Evolutionary conservation across 208 protist genomes (phyloP).

Genomic region (Wallacemonas sp.): DNA sequence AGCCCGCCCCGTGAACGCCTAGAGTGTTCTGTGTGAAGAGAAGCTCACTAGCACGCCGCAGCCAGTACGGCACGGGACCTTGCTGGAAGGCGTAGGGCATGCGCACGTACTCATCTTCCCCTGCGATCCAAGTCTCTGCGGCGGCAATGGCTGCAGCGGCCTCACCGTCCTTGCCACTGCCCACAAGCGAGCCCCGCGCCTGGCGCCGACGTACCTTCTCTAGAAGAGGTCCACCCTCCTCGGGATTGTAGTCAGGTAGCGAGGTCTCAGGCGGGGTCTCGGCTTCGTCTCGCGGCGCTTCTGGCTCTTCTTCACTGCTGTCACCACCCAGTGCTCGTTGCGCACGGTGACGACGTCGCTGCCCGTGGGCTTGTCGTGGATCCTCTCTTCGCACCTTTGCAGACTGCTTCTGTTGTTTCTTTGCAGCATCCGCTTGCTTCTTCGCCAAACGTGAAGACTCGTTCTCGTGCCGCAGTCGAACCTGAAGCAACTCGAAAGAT

Average conservation of each 20-base stretch:
- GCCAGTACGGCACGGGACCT: slow-evolving; percentile 38
- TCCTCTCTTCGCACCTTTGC: too few species aligned
- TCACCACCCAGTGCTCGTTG: neutral
- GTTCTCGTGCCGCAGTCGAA: neutral
- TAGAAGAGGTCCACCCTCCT: slow-evolving; percentile 14
- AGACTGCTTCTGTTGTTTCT: too few species aligned
- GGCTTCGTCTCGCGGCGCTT: too few species aligned
- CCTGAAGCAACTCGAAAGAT: neutral
- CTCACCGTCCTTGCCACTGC: neutral
- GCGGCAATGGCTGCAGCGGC: neutral
- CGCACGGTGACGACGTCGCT: neutral
- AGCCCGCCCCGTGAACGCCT: neutral
- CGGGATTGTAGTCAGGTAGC: slow-evolving; percentile 18
- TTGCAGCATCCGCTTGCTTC: neutral
- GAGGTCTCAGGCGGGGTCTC: neutral
- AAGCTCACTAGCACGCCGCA: slow-evolving; percentile 38
- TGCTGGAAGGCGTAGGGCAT: slow-evolving; percentile 19
- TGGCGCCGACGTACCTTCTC: slow-evolving; percentile 3
- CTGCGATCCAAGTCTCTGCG: neutral
- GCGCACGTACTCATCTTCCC: slow-evolving; percentile 6
- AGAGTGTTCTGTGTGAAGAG: slow-evolving; percentile 44
- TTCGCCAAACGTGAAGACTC: neutral
- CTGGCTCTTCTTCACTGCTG: too few species aligned
- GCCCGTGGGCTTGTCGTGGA: neutral
- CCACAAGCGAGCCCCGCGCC: neutral